Base-by-base conservation (phyloP, 208 protist genomes). In the Leishmania arabica region DNA sequence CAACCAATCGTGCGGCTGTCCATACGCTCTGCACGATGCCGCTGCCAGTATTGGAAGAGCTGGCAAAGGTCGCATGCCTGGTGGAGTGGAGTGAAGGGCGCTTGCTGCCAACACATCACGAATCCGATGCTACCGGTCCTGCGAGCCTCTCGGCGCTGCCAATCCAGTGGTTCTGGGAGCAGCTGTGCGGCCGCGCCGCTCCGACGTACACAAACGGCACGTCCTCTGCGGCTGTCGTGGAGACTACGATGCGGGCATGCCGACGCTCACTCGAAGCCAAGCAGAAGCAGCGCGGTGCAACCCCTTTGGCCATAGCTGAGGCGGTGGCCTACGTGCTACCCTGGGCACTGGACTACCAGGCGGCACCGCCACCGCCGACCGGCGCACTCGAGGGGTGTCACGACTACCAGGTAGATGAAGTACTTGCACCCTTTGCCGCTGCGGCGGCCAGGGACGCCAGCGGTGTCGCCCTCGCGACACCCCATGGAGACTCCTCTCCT, bases 41-140 rank as follows among this genome's bases (percentile, higher is more conserved):
- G 5, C 65, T 84, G 54, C 81, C 65, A 0, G 19, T 84, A 13
- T 51, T 84, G 75, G 81, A 84, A 34, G 68, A 84, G 65, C 34
- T 79, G 53, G 64, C 62, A 24, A 80, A 45, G 13, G 75, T 80
- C 27, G 75, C 65, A 17, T 80, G 51, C 17, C 49, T 84, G 13
- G 47, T 84, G 47, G 37, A 58, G n/a, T 49, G 62, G 31, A 76
- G 65, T 49, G 64, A 79, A 68, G 11, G n/a, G 49, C 49, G n/a
- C 31, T 31, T 27, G 40, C 19, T 27, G 42, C 21, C 68, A 31
- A 31, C 1, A 72, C 21, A 72, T 31, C 8, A 51, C 34, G 40
- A 21, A 5, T 0, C 34, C 68, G 19, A 21, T 19, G 40, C 2
- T 40, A 37, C 27, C 31, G 31, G 62, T 24, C 62, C 62, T 68